Base-by-base conservation (phyloP, 1,284 basidiomycete genomes). In the Phellinidium pouzarii region DNA sequence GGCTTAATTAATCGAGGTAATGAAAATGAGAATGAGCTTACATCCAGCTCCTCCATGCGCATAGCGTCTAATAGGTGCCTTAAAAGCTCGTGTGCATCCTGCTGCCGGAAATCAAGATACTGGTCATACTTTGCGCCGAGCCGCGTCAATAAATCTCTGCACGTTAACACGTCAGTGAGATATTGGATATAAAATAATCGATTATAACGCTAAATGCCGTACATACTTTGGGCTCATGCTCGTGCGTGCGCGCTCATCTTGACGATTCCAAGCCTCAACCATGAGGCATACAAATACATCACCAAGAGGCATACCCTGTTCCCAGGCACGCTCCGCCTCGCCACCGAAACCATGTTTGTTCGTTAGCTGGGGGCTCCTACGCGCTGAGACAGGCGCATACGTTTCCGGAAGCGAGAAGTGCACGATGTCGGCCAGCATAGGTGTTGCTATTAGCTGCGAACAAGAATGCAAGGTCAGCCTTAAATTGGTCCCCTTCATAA, bases 1-100 rank as follows among this genome's bases (percentile, higher is more conserved):
- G 19, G 45, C 5, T 23, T 31, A 38, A 34, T 42, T 22, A 37
- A 31, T 26, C 25, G 20, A n/a, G n/a, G n/a, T n/a, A n/a, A n/a
- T n/a, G 40, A 8, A 29, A 27, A 7, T 34, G 8, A 20, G 17
- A 20, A 17, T 25, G 17, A 44, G 48, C 87, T 67, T 60, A 92
- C 88, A 65, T 97, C 94, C 55, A 85, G 72, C 66, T 97, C 93
- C 65, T 97, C 94, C 91, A 94, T 94, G 47, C 91, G 80, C 76
- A 94, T 89, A n/a, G 84, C 87, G 65, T 96, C 94, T 43, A 96
- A 73, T 53, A 96, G 73, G 58, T 94, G 92, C 36, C 91, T 77
- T 43, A 96, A 71, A 59, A 95, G 85, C 70, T 96, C 94, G 65
- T 97, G 94, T 4, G 93, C 92, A 62, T 97, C 94, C 68, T 97